Percentiles rank a stretch among this genome's conserved stretches.
Evolutionary conservation across 148 eudicot species (phyloP).

Genomic region (Silene latifolia): DNA sequence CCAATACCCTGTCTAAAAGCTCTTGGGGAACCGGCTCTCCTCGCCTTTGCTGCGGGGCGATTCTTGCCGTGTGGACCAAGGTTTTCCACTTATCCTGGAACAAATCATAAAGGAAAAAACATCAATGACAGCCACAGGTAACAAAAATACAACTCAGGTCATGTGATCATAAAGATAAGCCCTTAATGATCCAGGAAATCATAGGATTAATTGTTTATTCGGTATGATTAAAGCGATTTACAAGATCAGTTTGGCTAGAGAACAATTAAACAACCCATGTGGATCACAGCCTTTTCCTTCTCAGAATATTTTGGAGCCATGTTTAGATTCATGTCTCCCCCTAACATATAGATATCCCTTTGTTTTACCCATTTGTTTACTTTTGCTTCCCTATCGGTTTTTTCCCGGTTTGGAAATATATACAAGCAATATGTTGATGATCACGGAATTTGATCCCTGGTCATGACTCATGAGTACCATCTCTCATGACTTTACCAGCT

Average conservation of each 20-base stretch:
- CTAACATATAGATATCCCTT: not conserved
- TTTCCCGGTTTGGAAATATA: too few relatives aligned
- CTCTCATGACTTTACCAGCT: too few relatives aligned
- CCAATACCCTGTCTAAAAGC: conserved; percentile 78
- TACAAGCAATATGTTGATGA: too few relatives aligned
- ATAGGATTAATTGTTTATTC: conserved; percentile 14
- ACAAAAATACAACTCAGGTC: conserved; percentile 26
- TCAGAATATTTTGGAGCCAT: conserved; percentile 25
- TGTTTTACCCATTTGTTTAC: not conserved
- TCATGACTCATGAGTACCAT: too few relatives aligned
- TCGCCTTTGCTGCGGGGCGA: conserved; percentile 91
- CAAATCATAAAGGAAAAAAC: not conserved
- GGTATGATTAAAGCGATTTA: not conserved
- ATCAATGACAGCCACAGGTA: not conserved
- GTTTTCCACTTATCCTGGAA: conserved; percentile 98
- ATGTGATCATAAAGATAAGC: conserved; percentile 34
- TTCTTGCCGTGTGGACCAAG: conserved; percentile 95
- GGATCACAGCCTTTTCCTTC: conserved; percentile 23
- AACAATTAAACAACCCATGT: conserved; percentile 28
- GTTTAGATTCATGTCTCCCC: conserved; percentile 36
- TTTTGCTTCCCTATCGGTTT: too few relatives aligned
- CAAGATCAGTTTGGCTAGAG: conserved; percentile 7
- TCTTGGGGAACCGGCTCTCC: conserved; percentile 97
- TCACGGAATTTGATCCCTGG: too few relatives aligned
- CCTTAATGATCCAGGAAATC: conserved; percentile 22